Conservation (phyloP, 1,284 basidiomycete genomes). For the Tilletia indica region DNA sequence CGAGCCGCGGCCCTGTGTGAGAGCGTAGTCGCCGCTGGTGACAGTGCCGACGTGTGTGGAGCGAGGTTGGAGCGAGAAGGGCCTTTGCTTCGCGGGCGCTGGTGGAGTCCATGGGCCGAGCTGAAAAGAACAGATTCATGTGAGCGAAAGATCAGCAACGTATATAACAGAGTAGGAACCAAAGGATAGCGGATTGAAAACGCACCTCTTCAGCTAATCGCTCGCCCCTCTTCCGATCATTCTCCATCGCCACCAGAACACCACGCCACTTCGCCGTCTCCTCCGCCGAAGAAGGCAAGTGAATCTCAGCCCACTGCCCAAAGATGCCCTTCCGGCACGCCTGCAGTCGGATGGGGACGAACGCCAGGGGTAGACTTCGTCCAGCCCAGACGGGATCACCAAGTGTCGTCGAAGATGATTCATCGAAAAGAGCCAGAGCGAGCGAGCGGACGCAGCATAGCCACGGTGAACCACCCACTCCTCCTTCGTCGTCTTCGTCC, state of each 20-base stretch:
- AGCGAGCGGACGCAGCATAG: conserved; percentile 1
- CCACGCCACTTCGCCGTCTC: background rate
- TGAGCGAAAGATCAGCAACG: background rate
- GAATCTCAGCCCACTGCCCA: conserved; percentile 15
- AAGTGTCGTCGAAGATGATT: background rate
- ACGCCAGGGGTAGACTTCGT: background rate
- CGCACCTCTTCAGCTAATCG: background rate
- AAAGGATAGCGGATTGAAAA: background rate
- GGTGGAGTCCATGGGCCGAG: background rate
- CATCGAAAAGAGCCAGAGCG: background rate
- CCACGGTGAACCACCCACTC: background rate
- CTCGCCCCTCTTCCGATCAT: conserved; percentile 11
- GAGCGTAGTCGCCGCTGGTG: conserved; percentile 41
- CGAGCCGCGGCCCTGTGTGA: conserved; percentile 33
- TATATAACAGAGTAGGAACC: background rate
- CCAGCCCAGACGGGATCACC: background rate
- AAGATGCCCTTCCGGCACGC: conserved; percentile 16
- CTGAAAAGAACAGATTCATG: background rate
- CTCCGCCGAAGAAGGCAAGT: background rate
- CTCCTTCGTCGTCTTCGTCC: background rate
- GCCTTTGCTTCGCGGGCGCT: background rate
- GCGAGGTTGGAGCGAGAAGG: background rate
- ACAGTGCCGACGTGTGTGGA: conserved; percentile 31
- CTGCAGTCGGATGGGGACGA: conserved; percentile 4
- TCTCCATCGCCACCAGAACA: background rate